phyloP scores from a whole-genome alignment of 371 early-diverging fungal genomes.

The Mucor mucedo region DNA sequence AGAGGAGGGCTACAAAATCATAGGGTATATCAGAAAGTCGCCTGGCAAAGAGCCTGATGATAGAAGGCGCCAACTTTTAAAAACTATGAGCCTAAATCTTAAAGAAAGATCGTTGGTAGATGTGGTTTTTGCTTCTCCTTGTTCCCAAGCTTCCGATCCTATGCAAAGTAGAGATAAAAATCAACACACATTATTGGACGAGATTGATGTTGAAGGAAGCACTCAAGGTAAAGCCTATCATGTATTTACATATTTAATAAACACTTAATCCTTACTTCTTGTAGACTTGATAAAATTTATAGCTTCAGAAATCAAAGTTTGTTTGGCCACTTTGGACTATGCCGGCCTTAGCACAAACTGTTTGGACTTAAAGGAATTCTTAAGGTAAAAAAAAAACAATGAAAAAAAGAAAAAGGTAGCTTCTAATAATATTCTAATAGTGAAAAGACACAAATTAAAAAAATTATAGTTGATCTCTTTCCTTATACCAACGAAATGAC shows the following conservation, averaged over 20 bases:
- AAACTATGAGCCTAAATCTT: slow-evolving; percentile 10
- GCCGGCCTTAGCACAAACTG: slow-evolving; percentile 19
- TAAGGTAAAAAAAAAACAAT: slow-evolving; percentile 8
- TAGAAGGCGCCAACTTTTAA: slow-evolving; percentile 5
- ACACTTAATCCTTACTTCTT: slow-evolving; percentile 1
- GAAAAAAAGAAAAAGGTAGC: slow-evolving; percentile 7
- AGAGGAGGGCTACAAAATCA: slow-evolving; percentile 8
- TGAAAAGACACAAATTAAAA: slow-evolving; percentile 11
- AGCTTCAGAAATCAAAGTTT: slow-evolving; percentile 8
- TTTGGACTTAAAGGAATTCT: slow-evolving; percentile 3
- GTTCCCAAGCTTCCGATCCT: slow-evolving; percentile 13
- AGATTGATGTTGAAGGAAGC: slow-evolving; percentile 10
- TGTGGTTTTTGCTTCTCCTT: slow-evolving; percentile 20
- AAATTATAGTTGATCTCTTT: slow-evolving; percentile 20
- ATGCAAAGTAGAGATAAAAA: slow-evolving; percentile 16
- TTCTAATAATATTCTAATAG: slow-evolving; percentile 13
- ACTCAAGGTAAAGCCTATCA: slow-evolving; percentile 12
- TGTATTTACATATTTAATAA: neutral
- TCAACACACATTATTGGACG: slow-evolving; percentile 1
- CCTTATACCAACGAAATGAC: slow-evolving; percentile 19
- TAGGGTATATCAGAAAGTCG: slow-evolving; percentile 12
- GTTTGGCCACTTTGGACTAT: slow-evolving; percentile 20
- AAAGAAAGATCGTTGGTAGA: slow-evolving; percentile 23
- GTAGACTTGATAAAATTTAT: slow-evolving; percentile 3
- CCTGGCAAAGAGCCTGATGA: slow-evolving; percentile 9